phyloP scores from a whole-genome alignment of 2,329 filamentous ascomycete species.

The Penicillium sp. region DNA sequence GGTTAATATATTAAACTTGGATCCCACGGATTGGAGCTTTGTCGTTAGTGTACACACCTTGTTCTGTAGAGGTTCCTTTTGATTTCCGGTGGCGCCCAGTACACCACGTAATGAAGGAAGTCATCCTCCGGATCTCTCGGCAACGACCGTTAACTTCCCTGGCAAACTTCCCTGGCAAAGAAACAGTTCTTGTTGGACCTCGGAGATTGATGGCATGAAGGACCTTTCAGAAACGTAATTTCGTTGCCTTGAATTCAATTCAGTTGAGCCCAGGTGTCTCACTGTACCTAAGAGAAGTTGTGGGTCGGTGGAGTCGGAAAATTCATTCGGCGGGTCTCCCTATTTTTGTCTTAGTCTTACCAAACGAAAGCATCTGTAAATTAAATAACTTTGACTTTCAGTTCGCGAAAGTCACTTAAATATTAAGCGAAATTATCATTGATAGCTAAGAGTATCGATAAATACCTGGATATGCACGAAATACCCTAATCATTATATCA shows the following conservation, averaged over 20 bases:
- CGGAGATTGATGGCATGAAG: neutral
- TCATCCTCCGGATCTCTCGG: neutral
- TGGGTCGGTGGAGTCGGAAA: neutral
- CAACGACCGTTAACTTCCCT: neutral
- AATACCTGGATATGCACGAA: neutral
- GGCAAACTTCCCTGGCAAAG: neutral
- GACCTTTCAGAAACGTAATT: neutral
- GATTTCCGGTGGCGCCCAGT: slow-evolving; percentile 1
- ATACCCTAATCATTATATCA: neutral
- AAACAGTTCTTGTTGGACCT: neutral
- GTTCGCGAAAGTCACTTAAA: neutral
- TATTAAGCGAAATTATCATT: neutral
- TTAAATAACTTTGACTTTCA: neutral
- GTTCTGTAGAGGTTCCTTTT: slow-evolving; percentile 2
- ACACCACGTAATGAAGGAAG: slow-evolving; percentile 8
- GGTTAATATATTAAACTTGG: neutral
- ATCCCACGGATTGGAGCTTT: neutral
- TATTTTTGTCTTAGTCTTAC: neutral
- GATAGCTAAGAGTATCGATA: neutral
- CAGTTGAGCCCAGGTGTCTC: neutral
- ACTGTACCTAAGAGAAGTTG: neutral
- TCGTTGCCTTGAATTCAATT: neutral
- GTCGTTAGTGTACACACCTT: neutral
- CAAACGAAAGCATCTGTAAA: neutral
- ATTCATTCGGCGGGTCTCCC: neutral